A percentile compares a stretch with the other conserved stretches of the same genome.
Evolutionary conservation across 345 rosid genomes (phyloP).

Genomic region (Arabidopsis thaliana): DNA sequence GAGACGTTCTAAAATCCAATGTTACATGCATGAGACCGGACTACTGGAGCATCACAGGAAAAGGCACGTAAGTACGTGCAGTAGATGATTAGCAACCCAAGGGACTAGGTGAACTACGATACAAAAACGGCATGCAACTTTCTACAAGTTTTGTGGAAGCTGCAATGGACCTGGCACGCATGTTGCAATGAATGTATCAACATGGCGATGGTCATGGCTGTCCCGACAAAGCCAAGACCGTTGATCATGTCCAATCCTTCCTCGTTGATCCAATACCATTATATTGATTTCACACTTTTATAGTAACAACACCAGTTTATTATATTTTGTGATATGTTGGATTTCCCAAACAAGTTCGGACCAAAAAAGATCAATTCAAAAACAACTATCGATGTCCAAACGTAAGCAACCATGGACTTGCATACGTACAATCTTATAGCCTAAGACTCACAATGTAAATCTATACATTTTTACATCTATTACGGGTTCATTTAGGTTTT

Average conservation of each 20-base stretch:
- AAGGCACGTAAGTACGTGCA: constrained; percentile 37
- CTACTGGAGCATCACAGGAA: constrained; percentile 15
- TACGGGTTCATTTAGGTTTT: neutral
- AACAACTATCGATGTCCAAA: neutral
- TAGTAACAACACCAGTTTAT: neutral
- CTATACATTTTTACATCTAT: neutral
- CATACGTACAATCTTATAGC: neutral
- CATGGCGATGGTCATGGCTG: constrained; percentile 43
- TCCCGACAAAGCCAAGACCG: constrained; percentile 8
- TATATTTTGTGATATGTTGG: neutral
- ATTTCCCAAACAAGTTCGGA: neutral
- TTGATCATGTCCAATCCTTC: constrained; percentile 11
- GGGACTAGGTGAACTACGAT: constrained; percentile 48
- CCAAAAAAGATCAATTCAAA: neutral
- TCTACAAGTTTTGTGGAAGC: constrained; percentile 15
- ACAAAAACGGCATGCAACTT: neutral
- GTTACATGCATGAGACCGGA: constrained; percentile 46
- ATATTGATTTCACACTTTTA: neutral
- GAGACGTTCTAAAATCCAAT: constrained; percentile 14
- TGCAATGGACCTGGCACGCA: constrained; percentile 36
- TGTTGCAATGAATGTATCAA: constrained; percentile 37
- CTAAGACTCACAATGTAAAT: neutral
- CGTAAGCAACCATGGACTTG: neutral
- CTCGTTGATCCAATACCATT: constrained; percentile 1
- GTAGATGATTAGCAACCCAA: constrained; percentile 36